phyloP scores from a whole-genome alignment of 306 rosid species.

The Crataegus laevigata region DNA sequence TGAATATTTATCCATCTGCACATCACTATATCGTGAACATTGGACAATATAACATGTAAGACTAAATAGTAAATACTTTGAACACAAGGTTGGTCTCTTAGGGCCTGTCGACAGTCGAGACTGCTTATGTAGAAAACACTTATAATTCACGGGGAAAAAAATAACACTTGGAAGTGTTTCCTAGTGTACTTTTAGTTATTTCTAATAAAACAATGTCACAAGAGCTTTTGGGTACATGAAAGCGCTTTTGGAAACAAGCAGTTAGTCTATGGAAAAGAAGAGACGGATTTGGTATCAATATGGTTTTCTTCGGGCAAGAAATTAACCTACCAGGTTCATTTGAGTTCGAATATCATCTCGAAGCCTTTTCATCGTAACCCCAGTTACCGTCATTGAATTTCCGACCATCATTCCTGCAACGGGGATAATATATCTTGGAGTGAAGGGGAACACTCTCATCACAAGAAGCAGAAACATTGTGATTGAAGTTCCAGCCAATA shows the following conservation, averaged over 20 bases:
- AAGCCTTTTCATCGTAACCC: conserved; percentile 90
- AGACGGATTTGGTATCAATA: neutral
- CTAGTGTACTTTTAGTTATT: neutral
- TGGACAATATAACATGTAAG: neutral
- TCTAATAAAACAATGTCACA: neutral
- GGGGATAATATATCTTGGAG: conserved; percentile 89
- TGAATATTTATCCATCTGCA: neutral
- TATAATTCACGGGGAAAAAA: too few species aligned
- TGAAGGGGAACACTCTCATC: conserved; percentile 75
- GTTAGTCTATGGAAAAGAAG: neutral
- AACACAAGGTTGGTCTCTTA: neutral
- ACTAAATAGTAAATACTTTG: neutral
- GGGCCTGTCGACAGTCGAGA: too few species aligned
- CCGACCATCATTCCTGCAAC: conserved; percentile 98
- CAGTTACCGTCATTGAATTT: conserved; percentile 90
- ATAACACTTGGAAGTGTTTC: neutral
- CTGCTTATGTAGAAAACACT: neutral
- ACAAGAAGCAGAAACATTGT: conserved; percentile 61
- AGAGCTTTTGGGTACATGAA: neutral
- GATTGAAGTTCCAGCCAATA: conserved; percentile 68
- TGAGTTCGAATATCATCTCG: conserved; percentile 77
- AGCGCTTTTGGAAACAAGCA: neutral
- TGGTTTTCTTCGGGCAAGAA: neutral
- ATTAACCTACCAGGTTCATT: conserved; percentile 47
- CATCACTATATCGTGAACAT: neutral